These are phyloP conservation scores for Chrysosphaeria jannelii DNA, from an alignment of 2,329 filamentous ascomycete genomes.

Conservation along the genomic window DNA sequence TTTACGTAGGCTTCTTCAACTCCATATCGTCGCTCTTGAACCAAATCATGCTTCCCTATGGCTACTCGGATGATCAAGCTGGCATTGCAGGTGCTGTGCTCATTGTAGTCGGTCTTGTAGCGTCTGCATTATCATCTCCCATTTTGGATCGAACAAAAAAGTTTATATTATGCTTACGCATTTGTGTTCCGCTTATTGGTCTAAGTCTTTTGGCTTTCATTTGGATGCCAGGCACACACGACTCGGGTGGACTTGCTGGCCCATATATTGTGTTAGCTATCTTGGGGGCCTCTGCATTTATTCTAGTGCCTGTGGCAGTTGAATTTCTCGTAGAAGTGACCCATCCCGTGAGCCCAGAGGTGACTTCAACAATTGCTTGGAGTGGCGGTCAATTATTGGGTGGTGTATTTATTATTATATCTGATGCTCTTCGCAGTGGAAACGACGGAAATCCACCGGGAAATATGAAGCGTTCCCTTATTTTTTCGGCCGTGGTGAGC, in stretches of 20 bases:
- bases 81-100: slow-evolving; percentile 74
- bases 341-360: slow-evolving; percentile 61
- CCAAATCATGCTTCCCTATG: slow-evolving; percentile 69
- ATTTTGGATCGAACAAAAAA: slow-evolving; percentile 62
- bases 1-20: slow-evolving; percentile 89
- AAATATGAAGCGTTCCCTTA: slow-evolving; percentile 45
- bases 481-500: slow-evolving; percentile 51
- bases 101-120: slow-evolving; percentile 62
- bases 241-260: slow-evolving; percentile 20
- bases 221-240: slow-evolving; percentile 40
- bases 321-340: slow-evolving; percentile 73
- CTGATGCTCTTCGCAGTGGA: slow-evolving; percentile 38
- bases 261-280: slow-evolving; percentile 48
- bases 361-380: slow-evolving; percentile 66
- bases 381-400: slow-evolving; percentile 61
- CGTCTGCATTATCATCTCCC: slow-evolving; percentile 46
- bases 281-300: slow-evolving; percentile 54
- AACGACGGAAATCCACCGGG: slow-evolving; percentile 22
- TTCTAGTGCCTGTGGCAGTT: slow-evolving; percentile 52
- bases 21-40: slow-evolving; percentile 63
- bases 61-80: slow-evolving; percentile 53
- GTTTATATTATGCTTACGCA: slow-evolving; percentile 42
- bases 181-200: slow-evolving; percentile 44
- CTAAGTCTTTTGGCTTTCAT: slow-evolving; percentile 47
- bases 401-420: slow-evolving; percentile 55